Conservation (phyloP, 2,329 filamentous ascomycete species). For the Ceratocystis lukuohia region DNA sequence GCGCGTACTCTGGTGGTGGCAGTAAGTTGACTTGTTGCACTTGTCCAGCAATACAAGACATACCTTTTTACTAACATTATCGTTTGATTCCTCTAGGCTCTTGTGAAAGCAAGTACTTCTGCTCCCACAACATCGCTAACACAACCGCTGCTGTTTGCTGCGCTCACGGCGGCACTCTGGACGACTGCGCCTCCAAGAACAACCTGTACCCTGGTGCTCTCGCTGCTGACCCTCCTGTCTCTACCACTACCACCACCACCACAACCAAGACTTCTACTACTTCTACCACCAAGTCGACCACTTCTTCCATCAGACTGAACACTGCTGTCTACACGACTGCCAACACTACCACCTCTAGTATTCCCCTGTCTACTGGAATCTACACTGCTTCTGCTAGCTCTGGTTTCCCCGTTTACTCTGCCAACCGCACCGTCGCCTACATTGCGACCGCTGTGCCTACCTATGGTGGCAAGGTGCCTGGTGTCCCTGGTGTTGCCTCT, state of each 20-base stretch:
- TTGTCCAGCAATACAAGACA: background rate
- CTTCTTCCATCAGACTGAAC: slow-evolving; percentile 12
- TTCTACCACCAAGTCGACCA: slow-evolving; percentile 23
- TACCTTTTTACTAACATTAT: slow-evolving; percentile 11
- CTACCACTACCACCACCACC: slow-evolving; percentile 25
- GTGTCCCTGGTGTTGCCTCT: background rate
- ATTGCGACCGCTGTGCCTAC: slow-evolving; percentile 9
- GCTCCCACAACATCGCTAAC: slow-evolving; percentile 38
- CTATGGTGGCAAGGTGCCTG: background rate
- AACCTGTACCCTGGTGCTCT: slow-evolving; percentile 36
- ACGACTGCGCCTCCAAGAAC: slow-evolving; percentile 41
- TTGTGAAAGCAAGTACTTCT: slow-evolving; percentile 49
- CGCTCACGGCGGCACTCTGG: slow-evolving; percentile 40
- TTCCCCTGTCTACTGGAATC: slow-evolving; percentile 11
- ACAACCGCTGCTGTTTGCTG: slow-evolving; percentile 37
- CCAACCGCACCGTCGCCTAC: slow-evolving; percentile 15
- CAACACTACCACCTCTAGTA: slow-evolving; percentile 12
- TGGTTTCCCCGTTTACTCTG: slow-evolving; percentile 2
- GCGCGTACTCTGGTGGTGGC: slow-evolving; percentile 38
- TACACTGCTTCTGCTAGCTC: slow-evolving; percentile 9
- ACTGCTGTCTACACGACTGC: slow-evolving; percentile 12
- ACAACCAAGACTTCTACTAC: slow-evolving; percentile 21
- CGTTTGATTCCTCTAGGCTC: slow-evolving; percentile 33
- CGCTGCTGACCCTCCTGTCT: slow-evolving; percentile 26
- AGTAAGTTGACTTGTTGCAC: slow-evolving; percentile 32